These are phyloP conservation scores for Phytophthora cryptogea DNA, from an alignment of 352 stramenopile genomes.

Conservation along the genomic window DNA sequence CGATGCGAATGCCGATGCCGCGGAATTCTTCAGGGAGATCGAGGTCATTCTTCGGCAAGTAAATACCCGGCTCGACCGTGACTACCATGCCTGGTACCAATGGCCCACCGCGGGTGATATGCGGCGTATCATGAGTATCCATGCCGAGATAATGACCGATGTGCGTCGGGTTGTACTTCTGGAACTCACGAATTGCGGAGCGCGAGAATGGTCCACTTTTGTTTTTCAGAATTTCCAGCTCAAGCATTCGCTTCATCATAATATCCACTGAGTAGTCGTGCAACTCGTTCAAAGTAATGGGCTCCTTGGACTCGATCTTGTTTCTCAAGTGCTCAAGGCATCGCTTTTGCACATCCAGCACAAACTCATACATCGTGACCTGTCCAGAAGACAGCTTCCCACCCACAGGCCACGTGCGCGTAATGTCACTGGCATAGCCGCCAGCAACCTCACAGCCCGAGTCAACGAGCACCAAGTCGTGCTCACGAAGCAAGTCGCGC, in stretches of 20 bases:
- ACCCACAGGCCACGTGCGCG: conserved; percentile 74
- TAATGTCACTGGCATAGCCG: conserved; percentile 85
- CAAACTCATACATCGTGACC: conserved; percentile 71
- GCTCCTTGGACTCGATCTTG: conserved; percentile 49
- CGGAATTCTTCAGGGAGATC: conserved; percentile 74
- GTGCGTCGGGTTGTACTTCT: conserved; percentile 88
- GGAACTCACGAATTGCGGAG: conserved; percentile 56
- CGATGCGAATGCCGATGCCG: conserved; percentile 85
- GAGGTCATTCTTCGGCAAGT: conserved; percentile 76
- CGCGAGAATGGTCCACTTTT: conserved; percentile 33
- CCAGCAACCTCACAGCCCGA: conserved; percentile 80
- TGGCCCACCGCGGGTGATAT: conserved; percentile 59
- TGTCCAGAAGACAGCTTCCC: conserved; percentile 55
- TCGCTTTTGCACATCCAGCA: conserved; percentile 79
- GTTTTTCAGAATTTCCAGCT: conserved; percentile 61
- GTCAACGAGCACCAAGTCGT: conserved; percentile 88
- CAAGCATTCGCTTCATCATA: conserved; percentile 69
- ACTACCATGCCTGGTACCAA: conserved; percentile 80
- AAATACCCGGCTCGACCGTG: conserved; percentile 84
- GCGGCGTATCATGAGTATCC: conserved; percentile 83
- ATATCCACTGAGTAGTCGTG: conserved; percentile 75
- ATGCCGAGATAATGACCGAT: conserved; percentile 86
- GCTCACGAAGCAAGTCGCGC: conserved; percentile 50
- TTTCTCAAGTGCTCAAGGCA: conserved; percentile 58
- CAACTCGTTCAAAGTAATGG: conserved; percentile 72